Evolutionary conservation across 2,329 filamentous ascomycete species (phyloP), one percentile per base, ranked within the genome.

Genomic region (Aspergillus pseudoterreus): DNA sequence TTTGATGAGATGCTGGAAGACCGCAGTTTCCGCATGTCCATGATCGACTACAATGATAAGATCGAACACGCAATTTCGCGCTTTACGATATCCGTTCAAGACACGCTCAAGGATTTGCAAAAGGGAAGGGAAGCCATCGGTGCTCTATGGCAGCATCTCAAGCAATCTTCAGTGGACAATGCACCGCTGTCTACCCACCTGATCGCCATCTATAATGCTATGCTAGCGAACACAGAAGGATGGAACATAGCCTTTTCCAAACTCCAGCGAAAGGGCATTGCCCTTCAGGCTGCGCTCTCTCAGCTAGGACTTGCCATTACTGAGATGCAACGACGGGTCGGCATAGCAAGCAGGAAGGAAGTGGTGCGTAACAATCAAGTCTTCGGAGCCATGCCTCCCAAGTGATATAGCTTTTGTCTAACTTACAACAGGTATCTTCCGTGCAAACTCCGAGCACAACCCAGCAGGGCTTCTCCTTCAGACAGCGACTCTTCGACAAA

Each of bases 1-100:
- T 96, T 97, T 63, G 89, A 95, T 68, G 82, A 83, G 55, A 94
- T 97, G 82, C 78, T 97, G 45, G 86, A 91, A 65, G 90, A 96
- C 64, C 84, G 87, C 55, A 80, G 80, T 47, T 97, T 96, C 68
- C 85, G 92, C 14, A 76, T 84, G 15, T 86, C 92, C 60, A 89
- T 97, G 47, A 79, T 96, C 35, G 84, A 86, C 45, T 90, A 92
- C 48, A 96, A 96, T 64, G 86, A 94, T 63, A 89, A 87, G 68
- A 95, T 97, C 56, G 91, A 96, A 64, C 87, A 91, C 69, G 90
- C 96, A 50, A 81, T 95, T 43, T 82, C 83, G n/a, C 81, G 90
- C 57, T 96, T 92, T 27, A 85, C 85, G 12, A 77, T 79, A 19
- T 82, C 87, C 17, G 84, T 96, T 69, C 85, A 88, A 53, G 89